Conservation (phyloP, 164 flowering plant genomes). For the Vitis amurensis region DNA sequence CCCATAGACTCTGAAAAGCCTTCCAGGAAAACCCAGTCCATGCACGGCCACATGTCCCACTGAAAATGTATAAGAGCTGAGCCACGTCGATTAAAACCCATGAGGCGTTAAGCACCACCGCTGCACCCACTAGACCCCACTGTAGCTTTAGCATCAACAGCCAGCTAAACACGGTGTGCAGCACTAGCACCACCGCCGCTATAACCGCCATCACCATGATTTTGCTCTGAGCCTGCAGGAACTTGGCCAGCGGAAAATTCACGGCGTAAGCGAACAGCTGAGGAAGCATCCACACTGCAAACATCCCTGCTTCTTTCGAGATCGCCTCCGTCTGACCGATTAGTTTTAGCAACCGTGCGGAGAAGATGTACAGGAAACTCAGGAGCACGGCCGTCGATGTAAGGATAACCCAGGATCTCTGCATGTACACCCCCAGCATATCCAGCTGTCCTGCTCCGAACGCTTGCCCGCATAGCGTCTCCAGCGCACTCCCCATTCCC, state of each 20-base stretch:
- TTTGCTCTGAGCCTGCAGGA: constrained; percentile 75
- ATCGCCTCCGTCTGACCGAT: constrained; percentile 55
- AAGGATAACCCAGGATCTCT: constrained; percentile 83
- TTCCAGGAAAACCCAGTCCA: constrained; percentile 77
- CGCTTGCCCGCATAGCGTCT: constrained; percentile 89
- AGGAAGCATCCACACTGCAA: constrained; percentile 70
- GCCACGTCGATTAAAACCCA: constrained; percentile 73
- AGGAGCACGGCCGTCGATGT: constrained; percentile 35
- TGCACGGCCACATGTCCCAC: constrained; percentile 61
- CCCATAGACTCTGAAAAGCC: constrained; percentile 68
- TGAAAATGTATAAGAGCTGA: constrained; percentile 55
- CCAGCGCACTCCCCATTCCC: constrained; percentile 91
- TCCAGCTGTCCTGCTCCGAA: constrained; percentile 71
- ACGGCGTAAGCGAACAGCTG: constrained; percentile 71
- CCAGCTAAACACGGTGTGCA: constrained; percentile 66
- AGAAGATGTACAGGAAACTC: constrained; percentile 48
- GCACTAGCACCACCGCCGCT: constrained; percentile 38
- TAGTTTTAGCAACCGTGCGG: constrained; percentile 32
- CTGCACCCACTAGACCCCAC: constrained; percentile 80
- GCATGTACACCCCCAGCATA: constrained; percentile 88
- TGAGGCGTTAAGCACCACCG: constrained; percentile 60
- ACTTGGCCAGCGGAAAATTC: constrained; percentile 62
- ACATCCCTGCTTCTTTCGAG: constrained; percentile 53
- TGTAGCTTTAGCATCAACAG: constrained; percentile 51
- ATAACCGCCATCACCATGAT: constrained; percentile 65